Evolutionary conservation across 768 basidiomycete species (phyloP), one percentile per base, ranked within the genome.

Genomic region (Hygrocybe coccinea): DNA sequence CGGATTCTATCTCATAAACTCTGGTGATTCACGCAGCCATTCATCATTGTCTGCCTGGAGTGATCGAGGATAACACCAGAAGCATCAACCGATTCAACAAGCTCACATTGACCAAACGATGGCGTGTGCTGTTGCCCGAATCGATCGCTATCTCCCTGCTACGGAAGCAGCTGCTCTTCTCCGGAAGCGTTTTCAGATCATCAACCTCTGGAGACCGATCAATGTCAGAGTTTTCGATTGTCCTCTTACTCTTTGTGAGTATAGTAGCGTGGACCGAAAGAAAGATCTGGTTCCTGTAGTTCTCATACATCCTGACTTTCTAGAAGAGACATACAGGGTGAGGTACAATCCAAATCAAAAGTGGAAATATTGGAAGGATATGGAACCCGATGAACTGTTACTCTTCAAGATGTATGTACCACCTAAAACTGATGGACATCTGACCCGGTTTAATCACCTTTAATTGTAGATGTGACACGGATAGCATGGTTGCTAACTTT

Each of bases 141-240:
- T 83, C 1, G 74, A 76, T 53, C 71, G 74, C 5, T 80, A 83
- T 58, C 72, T 83, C 9, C 65, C 73, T 0, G 64, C 73, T 0
- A 64, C 63, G 0, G 80, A 83, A 3, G 81, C 64, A 0, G 66
- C 72, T 2, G 68, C 67, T 14, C 71, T 82, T 33, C 65, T 82
- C 14, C 65, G 73, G 55, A 70, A 72, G 17, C 76, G 80, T 1
- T 81, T 79, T 70, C 80, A 82, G 54, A 80, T 84, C 33, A 77
- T 84, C 56, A 84, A 83, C 59, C 71, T 84, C 24, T 84, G 83
- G 83, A 70, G 83, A 2, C 81, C 83, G 5, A 82, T 83, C 47
- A 63, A 61, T 1, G 65, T 78, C 56, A 64, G 76, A 0, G 81
- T 79, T 0, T 47, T 70, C 6, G 81, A 83, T 57, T 76, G 72